These are phyloP conservation scores for Begonia peltatifolia DNA, from an alignment of 306 rosid species.

Conservation along the genomic window DNA sequence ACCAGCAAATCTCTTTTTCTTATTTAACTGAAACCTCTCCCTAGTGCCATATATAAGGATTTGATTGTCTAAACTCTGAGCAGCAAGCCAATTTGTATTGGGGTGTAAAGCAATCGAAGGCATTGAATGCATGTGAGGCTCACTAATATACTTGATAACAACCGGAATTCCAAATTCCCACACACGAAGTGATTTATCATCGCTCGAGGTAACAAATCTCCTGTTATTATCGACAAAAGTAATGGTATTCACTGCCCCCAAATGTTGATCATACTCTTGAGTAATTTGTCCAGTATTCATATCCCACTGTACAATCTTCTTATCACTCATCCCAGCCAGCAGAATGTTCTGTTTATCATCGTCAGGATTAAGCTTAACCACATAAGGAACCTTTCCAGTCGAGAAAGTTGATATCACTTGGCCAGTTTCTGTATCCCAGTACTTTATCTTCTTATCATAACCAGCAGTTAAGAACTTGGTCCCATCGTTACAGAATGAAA, in stretches of 20 bases:
- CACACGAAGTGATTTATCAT: slow-evolving; percentile 86
- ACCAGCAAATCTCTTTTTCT: slow-evolving; percentile 92
- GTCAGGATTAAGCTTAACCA: slow-evolving; percentile 88
- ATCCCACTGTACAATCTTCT: slow-evolving; percentile 99
- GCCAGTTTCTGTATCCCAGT: slow-evolving; percentile 97
- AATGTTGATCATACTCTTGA: slow-evolving; percentile 98
- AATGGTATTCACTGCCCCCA: slow-evolving; percentile 95
- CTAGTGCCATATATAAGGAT: slow-evolving; percentile 90
- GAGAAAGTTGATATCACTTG: slow-evolving; percentile 85
- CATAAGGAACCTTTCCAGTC: slow-evolving; percentile 89
- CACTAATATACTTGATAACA: slow-evolving; percentile 90
- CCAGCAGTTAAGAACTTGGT: slow-evolving; percentile 78
- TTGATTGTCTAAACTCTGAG: slow-evolving; percentile 97
- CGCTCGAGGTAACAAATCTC: slow-evolving; percentile 95
- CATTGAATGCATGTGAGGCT: slow-evolving; percentile 99
- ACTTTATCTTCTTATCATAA: slow-evolving; percentile 92
- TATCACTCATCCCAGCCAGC: slow-evolving; percentile 97
- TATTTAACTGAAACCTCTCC: slow-evolving; percentile 97
- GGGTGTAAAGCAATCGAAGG: slow-evolving; percentile 92
- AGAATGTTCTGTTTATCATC: slow-evolving; percentile 90
- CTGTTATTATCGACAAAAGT: slow-evolving; percentile 95
- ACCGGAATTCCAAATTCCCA: slow-evolving; percentile 99
- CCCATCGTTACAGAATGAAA: slow-evolving; percentile 86
- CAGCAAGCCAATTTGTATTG: slow-evolving; percentile 85
- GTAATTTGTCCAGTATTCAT: slow-evolving; percentile 85